phyloP scores from a whole-genome alignment of 139 green algal genomes.

The Asterochloris sp. region DNA sequence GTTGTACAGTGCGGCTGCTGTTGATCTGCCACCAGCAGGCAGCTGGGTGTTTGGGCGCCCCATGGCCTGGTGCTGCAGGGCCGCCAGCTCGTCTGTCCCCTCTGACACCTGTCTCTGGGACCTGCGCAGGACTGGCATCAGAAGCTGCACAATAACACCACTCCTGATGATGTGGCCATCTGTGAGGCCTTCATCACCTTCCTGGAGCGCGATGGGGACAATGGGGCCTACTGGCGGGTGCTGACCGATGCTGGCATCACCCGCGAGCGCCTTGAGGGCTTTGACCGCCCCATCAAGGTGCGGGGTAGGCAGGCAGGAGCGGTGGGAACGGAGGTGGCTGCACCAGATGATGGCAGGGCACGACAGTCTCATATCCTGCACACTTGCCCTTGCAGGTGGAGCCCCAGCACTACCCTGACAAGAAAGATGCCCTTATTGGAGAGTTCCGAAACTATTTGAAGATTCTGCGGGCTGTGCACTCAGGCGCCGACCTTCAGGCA shows the following conservation, averaged over 20 bases:
- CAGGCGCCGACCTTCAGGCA: slow-evolving; percentile 77
- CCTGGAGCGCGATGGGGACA: slow-evolving; percentile 78
- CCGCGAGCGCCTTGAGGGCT: slow-evolving; percentile 82
- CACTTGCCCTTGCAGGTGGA: slow-evolving; percentile 37
- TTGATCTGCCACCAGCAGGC: too few relatives aligned
- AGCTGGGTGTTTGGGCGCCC: too few relatives aligned
- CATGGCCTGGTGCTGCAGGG: too few relatives aligned
- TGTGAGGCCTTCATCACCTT: slow-evolving; percentile 95
- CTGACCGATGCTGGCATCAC: slow-evolving; percentile 85
- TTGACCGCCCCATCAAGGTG: slow-evolving; percentile 84
- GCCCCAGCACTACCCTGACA: slow-evolving; percentile 80
- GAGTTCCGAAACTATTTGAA: slow-evolving; percentile 95
- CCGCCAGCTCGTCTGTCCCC: too few relatives aligned
- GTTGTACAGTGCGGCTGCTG: neutral
- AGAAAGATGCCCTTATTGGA: slow-evolving; percentile 78
- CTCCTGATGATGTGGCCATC: slow-evolving; percentile 96
- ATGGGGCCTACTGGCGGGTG: slow-evolving; percentile 81
- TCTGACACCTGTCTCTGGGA: too few relatives aligned
- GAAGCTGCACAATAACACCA: slow-evolving; percentile 97
- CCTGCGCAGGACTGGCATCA: slow-evolving; percentile 28
- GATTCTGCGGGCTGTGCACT: slow-evolving; percentile 92
- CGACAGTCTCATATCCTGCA: neutral
- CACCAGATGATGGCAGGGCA: too few relatives aligned
- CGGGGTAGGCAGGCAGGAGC: neutral
- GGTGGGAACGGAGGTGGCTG: too few relatives aligned